A percentile compares a stretch with the other conserved stretches of the same genome.
These are phyloP conservation scores for Penicillium subrubescens DNA, from an alignment of 495 filamentous ascomycete genomes.

Conservation along the genomic window DNA sequence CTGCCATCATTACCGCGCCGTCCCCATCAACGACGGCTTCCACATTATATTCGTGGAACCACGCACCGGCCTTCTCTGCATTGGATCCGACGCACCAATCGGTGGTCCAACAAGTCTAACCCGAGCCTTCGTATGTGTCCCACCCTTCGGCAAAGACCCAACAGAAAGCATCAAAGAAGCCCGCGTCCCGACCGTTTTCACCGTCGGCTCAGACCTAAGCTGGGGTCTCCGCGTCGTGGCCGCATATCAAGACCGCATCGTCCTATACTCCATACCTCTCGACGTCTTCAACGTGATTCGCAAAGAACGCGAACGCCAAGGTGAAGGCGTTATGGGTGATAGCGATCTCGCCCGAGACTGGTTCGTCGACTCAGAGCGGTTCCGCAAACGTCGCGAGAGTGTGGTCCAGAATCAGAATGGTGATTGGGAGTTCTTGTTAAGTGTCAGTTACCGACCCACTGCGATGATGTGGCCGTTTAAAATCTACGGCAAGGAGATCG, in stretches of 20 bases:
- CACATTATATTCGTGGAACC: constrained; percentile 74
- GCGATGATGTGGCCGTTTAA: constrained; percentile 47
- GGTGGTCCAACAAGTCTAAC: constrained; percentile 54
- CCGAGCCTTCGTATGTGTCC: constrained; percentile 43
- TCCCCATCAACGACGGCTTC: constrained; percentile 69
- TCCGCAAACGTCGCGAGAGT: constrained; percentile 34
- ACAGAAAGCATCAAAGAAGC: constrained; percentile 41
- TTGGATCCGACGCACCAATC: constrained; percentile 67
- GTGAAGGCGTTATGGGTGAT: constrained; percentile 39
- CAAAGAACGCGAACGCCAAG: constrained; percentile 40
- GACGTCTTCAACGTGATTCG: constrained; percentile 57
- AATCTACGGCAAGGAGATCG: constrained; percentile 47
- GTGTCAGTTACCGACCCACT: constrained; percentile 37
- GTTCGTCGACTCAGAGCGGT: constrained; percentile 35
- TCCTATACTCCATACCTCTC: constrained; percentile 64
- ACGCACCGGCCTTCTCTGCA: constrained; percentile 56
- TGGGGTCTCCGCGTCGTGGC: constrained; percentile 67
- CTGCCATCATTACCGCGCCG: constrained; percentile 67
- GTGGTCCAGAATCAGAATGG: constrained; percentile 41
- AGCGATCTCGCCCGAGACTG: constrained; percentile 38
- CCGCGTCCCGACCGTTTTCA: constrained; percentile 54
- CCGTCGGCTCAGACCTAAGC: constrained; percentile 58
- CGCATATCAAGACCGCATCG: constrained; percentile 54
- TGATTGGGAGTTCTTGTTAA: constrained; percentile 45
- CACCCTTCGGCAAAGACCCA: constrained; percentile 35